These are phyloP conservation scores for Podila horticola DNA, from an alignment of 192 early-diverging fungal genomes.

Conservation along the genomic window DNA sequence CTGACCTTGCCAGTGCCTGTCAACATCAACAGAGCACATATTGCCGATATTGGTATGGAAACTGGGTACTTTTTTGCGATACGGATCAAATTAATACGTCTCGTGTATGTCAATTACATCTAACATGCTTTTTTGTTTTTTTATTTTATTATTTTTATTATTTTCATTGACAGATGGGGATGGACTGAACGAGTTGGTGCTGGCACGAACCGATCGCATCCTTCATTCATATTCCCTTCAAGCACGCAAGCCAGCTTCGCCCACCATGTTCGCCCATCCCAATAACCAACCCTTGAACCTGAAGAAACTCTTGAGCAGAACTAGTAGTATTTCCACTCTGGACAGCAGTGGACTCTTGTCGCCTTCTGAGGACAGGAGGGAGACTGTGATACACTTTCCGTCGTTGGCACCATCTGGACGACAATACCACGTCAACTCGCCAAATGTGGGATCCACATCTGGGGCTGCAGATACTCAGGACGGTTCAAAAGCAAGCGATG, in stretches of 20 bases:
- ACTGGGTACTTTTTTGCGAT: not conserved
- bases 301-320: conserved; percentile 29
- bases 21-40: conserved; percentile 65
- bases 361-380: conserved; percentile 33
- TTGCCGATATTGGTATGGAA: conserved; percentile 65
- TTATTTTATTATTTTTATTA: too few relatives aligned
- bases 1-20: conserved; percentile 64
- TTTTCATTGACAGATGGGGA: conserved; percentile 55
- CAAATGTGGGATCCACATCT: not conserved
- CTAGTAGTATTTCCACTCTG: conserved; percentile 39
- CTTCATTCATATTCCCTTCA: conserved; percentile 61
- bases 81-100: too few relatives aligned
- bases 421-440: conserved; percentile 7
- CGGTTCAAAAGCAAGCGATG: not conserved
- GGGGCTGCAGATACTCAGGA: conserved; percentile 7
- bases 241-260: conserved; percentile 6
- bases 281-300: conserved; percentile 27
- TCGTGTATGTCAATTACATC: too few relatives aligned
- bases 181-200: conserved; percentile 61
- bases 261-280: conserved; percentile 6
- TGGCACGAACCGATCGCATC: conserved; percentile 67
- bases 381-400: conserved; percentile 34
- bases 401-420: conserved; percentile 17
- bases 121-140: too few relatives aligned
- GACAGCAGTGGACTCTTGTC: conserved; percentile 46